These are phyloP conservation scores for Ceriops zippeliana DNA, from an alignment of 345 rosid species.

Conservation along the genomic window DNA sequence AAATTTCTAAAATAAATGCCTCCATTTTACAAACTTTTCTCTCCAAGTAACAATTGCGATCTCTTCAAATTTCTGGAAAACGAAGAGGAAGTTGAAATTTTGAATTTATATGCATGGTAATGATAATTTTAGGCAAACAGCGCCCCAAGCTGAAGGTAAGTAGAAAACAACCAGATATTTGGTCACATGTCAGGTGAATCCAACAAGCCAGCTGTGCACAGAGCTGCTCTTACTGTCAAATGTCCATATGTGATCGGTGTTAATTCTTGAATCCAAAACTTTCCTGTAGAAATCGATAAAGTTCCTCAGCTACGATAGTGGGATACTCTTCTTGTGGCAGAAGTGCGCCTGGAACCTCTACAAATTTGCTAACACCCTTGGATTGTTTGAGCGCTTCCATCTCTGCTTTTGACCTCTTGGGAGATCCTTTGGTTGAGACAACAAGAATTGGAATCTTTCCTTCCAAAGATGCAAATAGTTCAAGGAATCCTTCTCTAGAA, in stretches of 20 bases:
- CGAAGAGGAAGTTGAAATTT: too few relatives aligned
- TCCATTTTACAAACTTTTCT: too few relatives aligned
- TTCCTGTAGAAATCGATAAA: slow-evolving; percentile 58
- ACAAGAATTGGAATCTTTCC: slow-evolving; percentile 60
- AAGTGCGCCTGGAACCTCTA: slow-evolving; percentile 78
- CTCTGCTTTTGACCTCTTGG: slow-evolving; percentile 86
- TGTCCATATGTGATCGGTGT: not conserved
- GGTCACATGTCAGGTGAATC: not conserved
- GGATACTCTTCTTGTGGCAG: slow-evolving; percentile 94
- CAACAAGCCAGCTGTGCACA: not conserved
- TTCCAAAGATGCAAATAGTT: slow-evolving; percentile 59
- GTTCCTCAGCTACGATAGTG: slow-evolving; percentile 55
- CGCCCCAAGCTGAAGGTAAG: too few relatives aligned
- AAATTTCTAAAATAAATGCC: too few relatives aligned
- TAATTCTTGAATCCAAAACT: slow-evolving; percentile 33
- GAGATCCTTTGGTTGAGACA: slow-evolving; percentile 61
- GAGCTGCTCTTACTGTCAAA: not conserved
- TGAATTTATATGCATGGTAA: too few relatives aligned
- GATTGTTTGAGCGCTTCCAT: slow-evolving; percentile 76
- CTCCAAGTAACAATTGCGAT: too few relatives aligned
- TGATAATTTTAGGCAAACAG: too few relatives aligned
- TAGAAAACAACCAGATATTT: too few relatives aligned
- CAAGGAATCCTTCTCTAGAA: slow-evolving; percentile 66
- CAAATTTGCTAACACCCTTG: slow-evolving; percentile 67
- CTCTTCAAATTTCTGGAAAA: too few relatives aligned